Evolutionary conservation across 2,329 filamentous ascomycete species (phyloP).

Genomic region (Fusarium odoratissimum): DNA sequence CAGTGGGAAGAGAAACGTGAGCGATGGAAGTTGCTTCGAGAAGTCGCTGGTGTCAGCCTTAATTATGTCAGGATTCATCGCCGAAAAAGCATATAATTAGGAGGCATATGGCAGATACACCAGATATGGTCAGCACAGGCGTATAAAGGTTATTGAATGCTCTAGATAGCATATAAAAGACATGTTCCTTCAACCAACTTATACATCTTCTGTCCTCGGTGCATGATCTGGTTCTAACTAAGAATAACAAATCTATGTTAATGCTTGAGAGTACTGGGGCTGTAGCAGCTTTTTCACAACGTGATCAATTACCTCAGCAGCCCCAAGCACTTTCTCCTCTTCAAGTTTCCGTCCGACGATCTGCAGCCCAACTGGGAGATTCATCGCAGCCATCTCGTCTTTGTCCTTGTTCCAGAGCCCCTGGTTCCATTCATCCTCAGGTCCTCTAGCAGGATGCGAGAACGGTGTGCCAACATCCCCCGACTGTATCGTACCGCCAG

Average conservation of each 20-base stretch:
- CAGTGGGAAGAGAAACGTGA: neutral
- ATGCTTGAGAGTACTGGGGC: neutral
- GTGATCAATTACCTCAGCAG: neutral
- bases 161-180: too few species aligned
- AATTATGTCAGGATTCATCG: neutral
- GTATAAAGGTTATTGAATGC: too few species aligned
- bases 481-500: neutral
- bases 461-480: neutral
- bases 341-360: neutral
- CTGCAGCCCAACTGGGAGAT: neutral
- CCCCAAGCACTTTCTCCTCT: slow-evolving; percentile 5
- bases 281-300: neutral
- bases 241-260: neutral
- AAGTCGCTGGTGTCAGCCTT: neutral
- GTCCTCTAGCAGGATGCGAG: neutral
- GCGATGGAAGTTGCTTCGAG: neutral
- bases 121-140: too few species aligned
- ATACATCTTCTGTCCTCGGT: too few species aligned
- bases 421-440: slow-evolving; percentile 3
- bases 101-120: too few species aligned
- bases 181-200: too few species aligned
- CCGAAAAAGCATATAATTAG: neutral
- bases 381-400: neutral
- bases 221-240: neutral
- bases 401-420: neutral